Conservation (phyloP, 2,329 filamentous ascomycete species). For the Fusarium sp. region DNA sequence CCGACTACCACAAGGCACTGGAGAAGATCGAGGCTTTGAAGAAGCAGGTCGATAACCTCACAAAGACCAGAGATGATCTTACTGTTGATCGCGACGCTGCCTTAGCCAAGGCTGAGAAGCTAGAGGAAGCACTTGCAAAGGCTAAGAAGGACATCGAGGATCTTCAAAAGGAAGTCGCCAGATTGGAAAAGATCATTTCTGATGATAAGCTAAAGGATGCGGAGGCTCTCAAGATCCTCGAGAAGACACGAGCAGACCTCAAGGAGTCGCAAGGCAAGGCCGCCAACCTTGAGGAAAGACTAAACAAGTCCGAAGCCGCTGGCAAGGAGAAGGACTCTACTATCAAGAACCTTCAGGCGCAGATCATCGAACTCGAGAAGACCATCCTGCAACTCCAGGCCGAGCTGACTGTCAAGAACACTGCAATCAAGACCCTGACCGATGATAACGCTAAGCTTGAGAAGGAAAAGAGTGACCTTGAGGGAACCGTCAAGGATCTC, state of each 20-base stretch:
- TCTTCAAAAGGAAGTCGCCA: background rate
- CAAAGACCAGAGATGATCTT: background rate
- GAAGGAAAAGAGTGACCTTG: background rate
- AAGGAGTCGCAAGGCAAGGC: background rate
- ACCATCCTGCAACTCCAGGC: background rate
- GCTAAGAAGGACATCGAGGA: background rate
- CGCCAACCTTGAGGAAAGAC: background rate
- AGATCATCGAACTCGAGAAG: background rate
- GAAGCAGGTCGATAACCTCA: conserved; percentile 1
- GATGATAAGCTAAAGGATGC: background rate
- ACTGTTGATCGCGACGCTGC: background rate
- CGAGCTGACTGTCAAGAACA: background rate
- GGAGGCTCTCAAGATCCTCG: background rate
- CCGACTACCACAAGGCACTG: background rate
- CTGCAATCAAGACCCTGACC: background rate
- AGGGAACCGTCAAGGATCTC: background rate
- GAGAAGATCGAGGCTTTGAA: conserved; percentile 4
- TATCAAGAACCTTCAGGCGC: background rate
- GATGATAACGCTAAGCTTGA: background rate
- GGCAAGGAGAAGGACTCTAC: background rate
- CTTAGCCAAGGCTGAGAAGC: accelerated
- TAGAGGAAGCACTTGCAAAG: background rate
- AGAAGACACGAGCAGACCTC: background rate
- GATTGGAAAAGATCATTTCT: background rate
- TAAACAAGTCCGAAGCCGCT: background rate